Evolutionary conservation across 768 basidiomycete species (phyloP).

Genomic region (Scleroderma citrinum): DNA sequence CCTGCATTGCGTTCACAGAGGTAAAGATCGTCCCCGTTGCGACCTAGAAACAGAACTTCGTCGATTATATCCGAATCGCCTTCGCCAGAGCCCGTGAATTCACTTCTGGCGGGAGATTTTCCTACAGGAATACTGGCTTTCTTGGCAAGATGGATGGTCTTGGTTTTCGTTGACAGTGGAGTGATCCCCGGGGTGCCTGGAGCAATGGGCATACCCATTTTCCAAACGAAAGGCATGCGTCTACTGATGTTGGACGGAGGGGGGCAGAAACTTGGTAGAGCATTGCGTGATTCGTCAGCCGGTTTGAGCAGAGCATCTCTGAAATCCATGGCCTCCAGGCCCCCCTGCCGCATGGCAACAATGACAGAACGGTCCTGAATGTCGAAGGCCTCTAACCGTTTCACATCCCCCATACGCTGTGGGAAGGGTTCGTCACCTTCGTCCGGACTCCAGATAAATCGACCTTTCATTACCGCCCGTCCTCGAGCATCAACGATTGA

Average conservation of each 20-base stretch:
- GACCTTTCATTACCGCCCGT: constrained; percentile 74
- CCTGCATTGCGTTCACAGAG: constrained; percentile 72
- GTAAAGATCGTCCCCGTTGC: constrained; percentile 72
- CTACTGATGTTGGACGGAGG: constrained; percentile 57
- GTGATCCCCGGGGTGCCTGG: constrained; percentile 34
- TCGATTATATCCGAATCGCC: constrained; percentile 49
- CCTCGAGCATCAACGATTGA: constrained; percentile 84
- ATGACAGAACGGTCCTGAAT: constrained; percentile 68
- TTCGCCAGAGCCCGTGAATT: constrained; percentile 44
- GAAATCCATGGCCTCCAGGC: constrained; percentile 75
- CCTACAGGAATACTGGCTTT: constrained; percentile 43
- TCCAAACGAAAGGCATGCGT: constrained; percentile 76
- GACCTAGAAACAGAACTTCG: constrained; percentile 77
- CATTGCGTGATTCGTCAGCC: constrained; percentile 71
- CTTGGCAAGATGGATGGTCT: constrained; percentile 39
- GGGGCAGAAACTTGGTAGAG: constrained; percentile 66
- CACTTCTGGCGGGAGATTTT: constrained; percentile 46
- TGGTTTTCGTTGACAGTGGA: constrained; percentile 36
- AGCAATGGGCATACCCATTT: constrained; percentile 66
- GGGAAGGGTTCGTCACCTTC: constrained; percentile 34
- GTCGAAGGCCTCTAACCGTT: constrained; percentile 79
- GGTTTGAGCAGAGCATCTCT: constrained; percentile 75
- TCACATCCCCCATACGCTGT: constrained; percentile 72
- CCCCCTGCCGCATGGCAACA: constrained; percentile 83
- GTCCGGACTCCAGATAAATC: constrained; percentile 74